Evolutionary conservation across 768 basidiomycete species (phyloP).

Genomic region (Leccinum ochraceum): DNA sequence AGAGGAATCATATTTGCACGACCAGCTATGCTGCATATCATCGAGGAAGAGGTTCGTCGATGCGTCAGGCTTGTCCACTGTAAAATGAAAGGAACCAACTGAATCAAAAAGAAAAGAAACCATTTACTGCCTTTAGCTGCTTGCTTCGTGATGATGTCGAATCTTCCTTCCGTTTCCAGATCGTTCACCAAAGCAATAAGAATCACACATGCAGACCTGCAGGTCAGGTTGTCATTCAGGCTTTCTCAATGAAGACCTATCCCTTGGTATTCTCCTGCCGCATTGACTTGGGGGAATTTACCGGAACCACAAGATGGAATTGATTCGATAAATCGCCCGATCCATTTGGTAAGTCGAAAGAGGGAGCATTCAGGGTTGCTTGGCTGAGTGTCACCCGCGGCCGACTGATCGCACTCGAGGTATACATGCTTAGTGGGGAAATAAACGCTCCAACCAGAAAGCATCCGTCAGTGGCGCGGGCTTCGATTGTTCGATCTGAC

Average conservation of each 20-base stretch:
- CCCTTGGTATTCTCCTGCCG: not conserved
- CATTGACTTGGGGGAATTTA: slow-evolving; percentile 6
- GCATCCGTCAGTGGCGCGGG: slow-evolving; percentile 47
- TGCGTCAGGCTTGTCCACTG: not conserved
- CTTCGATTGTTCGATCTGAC: too few species aligned
- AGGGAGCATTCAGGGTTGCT: not conserved
- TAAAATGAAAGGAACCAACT: not conserved
- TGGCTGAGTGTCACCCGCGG: slow-evolving; percentile 34
- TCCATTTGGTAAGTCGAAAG: slow-evolving; percentile 2
- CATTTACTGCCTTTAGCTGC: slow-evolving; percentile 43
- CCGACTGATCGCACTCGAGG: slow-evolving; percentile 40
- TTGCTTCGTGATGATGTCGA: slow-evolving; percentile 37
- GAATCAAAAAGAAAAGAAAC: slow-evolving; percentile 19
- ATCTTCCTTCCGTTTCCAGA: slow-evolving; percentile 13
- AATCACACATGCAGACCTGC: slow-evolving; percentile 18
- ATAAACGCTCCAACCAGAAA: slow-evolving; percentile 32
- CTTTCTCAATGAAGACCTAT: slow-evolving; percentile 12
- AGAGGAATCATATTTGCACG: slow-evolving; percentile 41
- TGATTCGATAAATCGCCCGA: not conserved
- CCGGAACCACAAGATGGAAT: not conserved
- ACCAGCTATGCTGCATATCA: slow-evolving; percentile 37
- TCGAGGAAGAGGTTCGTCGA: slow-evolving; percentile 31
- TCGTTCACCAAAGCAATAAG: slow-evolving; percentile 16
- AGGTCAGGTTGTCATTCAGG: slow-evolving; percentile 16
- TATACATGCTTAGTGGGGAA: slow-evolving; percentile 36